Evolutionary conservation across 2,329 filamentous ascomycete genomes (phyloP), one percentile per base, ranked within the genome.

Genomic region (Apiospora hydei): DNA sequence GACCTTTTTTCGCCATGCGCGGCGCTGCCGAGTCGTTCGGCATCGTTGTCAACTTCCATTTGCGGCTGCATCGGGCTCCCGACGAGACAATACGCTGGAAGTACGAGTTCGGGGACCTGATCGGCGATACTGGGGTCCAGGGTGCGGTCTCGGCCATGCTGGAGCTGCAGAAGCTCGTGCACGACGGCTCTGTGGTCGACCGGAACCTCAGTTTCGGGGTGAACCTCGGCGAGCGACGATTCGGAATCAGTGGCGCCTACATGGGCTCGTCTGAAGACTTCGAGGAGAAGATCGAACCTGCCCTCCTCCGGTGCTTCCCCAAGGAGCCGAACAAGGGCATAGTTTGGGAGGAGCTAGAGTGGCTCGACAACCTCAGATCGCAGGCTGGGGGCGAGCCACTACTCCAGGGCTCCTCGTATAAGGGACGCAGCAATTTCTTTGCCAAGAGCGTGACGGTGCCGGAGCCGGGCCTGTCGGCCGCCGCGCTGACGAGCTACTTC

Each of bases 1-100:
- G 86, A 88, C 30, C 79, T 89, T 0, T 88, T 85, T 88, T 41
- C 21, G 84, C 81, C n/a, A 78, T 84, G 74, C 81, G 82, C 70
- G 83, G 83, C 21, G 83, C 83, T 6, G 83, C 80, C 10, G 81
- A 82, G 21, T 83, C 82, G 3, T 83, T 84, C 67, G 83, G 83
- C 13, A 81, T 85, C 69, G 79, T 80, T 7, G 80, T 78, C 47
- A 78, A 75, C 5, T 84, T 85, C 72, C 77, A 81, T 46, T 77
- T 84, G 5, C 73, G 77, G 38, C 82, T 83, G 0, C 76, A 77
- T 4, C 72, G 76, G 7, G 80, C 80, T 2, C 82, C 83, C 4
- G 44, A 77, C 11, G 74, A 76, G 4, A 81, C 84, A 1, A 72
- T 86, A 8, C 57, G 30, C 18, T 64, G 57, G 57, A 64, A 34